A percentile compares a stretch with the other conserved stretches of the same genome.
These are phyloP conservation scores for Sordaria brevicollis DNA, from an alignment of 495 filamentous ascomycete species.

Conservation along the genomic window DNA sequence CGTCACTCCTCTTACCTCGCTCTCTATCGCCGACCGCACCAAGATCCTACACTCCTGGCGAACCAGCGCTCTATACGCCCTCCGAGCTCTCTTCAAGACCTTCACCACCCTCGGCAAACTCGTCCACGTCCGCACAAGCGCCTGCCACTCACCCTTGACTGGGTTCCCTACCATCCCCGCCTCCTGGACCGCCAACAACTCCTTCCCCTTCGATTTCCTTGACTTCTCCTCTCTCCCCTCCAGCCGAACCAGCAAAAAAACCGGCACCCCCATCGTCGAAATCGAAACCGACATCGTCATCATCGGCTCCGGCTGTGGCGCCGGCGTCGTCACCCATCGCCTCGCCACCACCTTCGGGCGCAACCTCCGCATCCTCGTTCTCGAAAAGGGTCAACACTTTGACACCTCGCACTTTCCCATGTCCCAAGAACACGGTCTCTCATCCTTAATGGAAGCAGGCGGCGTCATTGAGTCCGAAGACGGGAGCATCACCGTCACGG, in stretches of 20 bases:
- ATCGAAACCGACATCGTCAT: conserved; percentile 76
- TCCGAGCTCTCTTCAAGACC: conserved; percentile 46
- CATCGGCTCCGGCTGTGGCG: conserved; percentile 80
- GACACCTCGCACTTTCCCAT: conserved; percentile 54
- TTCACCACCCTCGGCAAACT: conserved; percentile 45
- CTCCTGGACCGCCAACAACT: conserved; percentile 46
- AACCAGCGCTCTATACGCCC: conserved; percentile 44
- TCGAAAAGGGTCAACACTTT: conserved; percentile 54
- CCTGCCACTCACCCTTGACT: conserved; percentile 44
- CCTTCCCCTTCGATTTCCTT: conserved; percentile 36
- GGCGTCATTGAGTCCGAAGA: conserved; percentile 51
- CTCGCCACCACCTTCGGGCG: conserved; percentile 49
- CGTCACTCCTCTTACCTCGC: conserved; percentile 49
- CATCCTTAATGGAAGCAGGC: conserved; percentile 61
- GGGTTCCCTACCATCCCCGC: conserved; percentile 53
- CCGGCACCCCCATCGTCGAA: conserved; percentile 26
- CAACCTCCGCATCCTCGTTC: conserved; percentile 61
- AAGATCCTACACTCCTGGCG: conserved; percentile 51
- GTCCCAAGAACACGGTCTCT: conserved; percentile 42
- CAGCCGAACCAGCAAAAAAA: background rate
- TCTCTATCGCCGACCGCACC: conserved; percentile 49
- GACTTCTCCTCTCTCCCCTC: conserved; percentile 25
- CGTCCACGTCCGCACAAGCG: conserved; percentile 49
- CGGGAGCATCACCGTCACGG: conserved; percentile 46
- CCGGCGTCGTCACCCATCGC: conserved; percentile 72